Conservation (phyloP, 2,329 filamentous ascomycete genomes). For the Aspergillus aculeatus region DNA sequence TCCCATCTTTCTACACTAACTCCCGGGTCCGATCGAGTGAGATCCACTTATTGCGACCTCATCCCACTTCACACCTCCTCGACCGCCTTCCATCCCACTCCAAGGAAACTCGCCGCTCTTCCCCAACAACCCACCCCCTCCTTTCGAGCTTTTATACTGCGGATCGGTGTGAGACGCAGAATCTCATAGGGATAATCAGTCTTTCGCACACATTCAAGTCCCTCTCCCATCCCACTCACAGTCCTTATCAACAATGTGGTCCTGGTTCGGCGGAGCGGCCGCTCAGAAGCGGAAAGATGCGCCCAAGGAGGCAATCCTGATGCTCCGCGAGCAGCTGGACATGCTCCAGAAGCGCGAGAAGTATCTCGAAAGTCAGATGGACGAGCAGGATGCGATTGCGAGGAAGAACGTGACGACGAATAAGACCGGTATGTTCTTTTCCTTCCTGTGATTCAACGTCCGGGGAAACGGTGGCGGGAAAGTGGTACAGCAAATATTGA, state of each 20-base stretch:
- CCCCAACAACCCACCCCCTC: not conserved
- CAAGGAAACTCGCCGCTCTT: not conserved
- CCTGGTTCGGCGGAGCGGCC: constrained; percentile 85
- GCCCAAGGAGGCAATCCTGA: constrained; percentile 94
- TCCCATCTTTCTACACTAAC: not conserved
- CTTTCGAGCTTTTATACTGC: not conserved
- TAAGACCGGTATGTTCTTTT: constrained; percentile 71
- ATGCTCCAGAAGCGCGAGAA: constrained; percentile 97
- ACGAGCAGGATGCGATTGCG: constrained; percentile 84
- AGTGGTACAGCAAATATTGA: not conserved
- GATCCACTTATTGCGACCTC: not conserved
- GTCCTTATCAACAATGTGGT: constrained; percentile 58
- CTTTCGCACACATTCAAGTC: not conserved
- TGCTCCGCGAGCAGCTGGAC: constrained; percentile 82
- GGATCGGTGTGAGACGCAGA: not conserved
- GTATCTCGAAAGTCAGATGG: constrained; percentile 87
- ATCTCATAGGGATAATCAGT: not conserved
- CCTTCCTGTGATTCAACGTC: too few relatives aligned
- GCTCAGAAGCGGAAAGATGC: constrained; percentile 87
- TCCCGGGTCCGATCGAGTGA: not conserved
- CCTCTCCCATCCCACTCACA: not conserved
- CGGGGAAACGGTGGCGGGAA: too few relatives aligned
- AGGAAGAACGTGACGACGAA: constrained; percentile 85
- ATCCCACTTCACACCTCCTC: constrained; percentile 1
- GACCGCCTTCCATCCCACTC: constrained; percentile 10